These are phyloP conservation scores for Epichloe glyceriae DNA, from an alignment of 2,329 filamentous ascomycete species.

Conservation along the genomic window DNA sequence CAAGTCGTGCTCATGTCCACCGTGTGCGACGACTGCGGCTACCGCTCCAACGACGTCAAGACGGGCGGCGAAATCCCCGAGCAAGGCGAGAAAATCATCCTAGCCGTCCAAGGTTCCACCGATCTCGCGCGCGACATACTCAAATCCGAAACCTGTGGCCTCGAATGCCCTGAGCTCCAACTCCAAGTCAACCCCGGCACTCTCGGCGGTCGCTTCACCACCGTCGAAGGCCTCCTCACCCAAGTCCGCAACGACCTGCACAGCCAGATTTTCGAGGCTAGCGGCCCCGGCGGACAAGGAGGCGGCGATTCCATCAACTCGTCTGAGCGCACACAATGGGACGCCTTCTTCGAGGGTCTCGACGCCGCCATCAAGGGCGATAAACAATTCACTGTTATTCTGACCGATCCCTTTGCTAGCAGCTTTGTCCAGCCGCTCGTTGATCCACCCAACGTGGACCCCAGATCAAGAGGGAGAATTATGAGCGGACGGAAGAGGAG, in stretches of 20 bases:
- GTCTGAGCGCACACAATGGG: slow-evolving; percentile 61
- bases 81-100: slow-evolving; percentile 69
- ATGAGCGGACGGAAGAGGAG: slow-evolving; percentile 79
- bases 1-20: slow-evolving; percentile 95
- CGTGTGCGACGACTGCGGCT: slow-evolving; percentile 81
- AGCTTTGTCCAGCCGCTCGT: slow-evolving; percentile 90
- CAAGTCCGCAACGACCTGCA: slow-evolving; percentile 86
- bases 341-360: slow-evolving; percentile 65
- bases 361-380: slow-evolving; percentile 69
- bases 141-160: slow-evolving; percentile 83
- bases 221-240: slow-evolving; percentile 83
- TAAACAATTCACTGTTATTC: slow-evolving; percentile 65
- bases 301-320: slow-evolving; percentile 69
- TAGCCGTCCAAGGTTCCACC: slow-evolving; percentile 53
- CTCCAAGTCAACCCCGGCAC: slow-evolving; percentile 87
- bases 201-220: slow-evolving; percentile 90
- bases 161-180: slow-evolving; percentile 76
- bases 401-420: slow-evolving; percentile 80
- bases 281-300: slow-evolving; percentile 37
- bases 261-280: slow-evolving; percentile 72
- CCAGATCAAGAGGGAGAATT: slow-evolving; percentile 69
- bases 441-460: slow-evolving; percentile 56
- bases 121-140: slow-evolving; percentile 89
- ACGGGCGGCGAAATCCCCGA: slow-evolving; percentile 87
- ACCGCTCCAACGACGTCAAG: slow-evolving; percentile 94